phyloP scores from a whole-genome alignment of 257 asterid species.

The Lycium barbarum region DNA sequence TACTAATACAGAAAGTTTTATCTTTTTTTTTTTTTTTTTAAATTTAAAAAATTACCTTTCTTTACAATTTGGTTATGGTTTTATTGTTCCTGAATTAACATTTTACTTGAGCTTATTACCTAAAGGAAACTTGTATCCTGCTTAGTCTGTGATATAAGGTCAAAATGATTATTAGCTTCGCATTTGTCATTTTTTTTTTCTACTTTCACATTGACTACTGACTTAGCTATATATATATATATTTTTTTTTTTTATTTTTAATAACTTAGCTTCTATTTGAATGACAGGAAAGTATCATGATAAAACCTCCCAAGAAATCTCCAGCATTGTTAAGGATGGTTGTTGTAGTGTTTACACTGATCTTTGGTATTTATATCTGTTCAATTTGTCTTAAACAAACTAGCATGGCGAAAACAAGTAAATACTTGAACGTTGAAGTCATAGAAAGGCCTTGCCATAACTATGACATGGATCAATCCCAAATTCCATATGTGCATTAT shows the following conservation, averaged over 20 bases:
- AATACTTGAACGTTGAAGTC: slow-evolving; percentile 46
- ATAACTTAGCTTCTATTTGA: slow-evolving; percentile 9
- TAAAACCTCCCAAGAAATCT: slow-evolving; percentile 78
- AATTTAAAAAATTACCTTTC: neutral
- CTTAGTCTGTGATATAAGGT: slow-evolving; percentile 3
- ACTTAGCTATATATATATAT: too few relatives aligned
- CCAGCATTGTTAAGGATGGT: slow-evolving; percentile 68
- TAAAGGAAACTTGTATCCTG: neutral
- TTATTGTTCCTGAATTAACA: neutral
- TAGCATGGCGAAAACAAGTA: slow-evolving; percentile 38
- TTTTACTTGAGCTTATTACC: neutral
- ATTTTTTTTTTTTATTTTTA: too few relatives aligned
- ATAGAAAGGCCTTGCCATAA: slow-evolving; percentile 45
- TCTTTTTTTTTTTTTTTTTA: neutral
- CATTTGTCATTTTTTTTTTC: neutral
- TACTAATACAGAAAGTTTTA: neutral
- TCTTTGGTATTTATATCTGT: slow-evolving; percentile 72
- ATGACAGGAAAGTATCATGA: slow-evolving; percentile 62
- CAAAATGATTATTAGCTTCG: neutral
- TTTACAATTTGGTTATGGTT: neutral
- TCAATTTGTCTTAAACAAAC: slow-evolving; percentile 78
- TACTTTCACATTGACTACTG: slow-evolving; percentile 28
- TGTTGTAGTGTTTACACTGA: slow-evolving; percentile 71
- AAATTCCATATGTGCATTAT: slow-evolving; percentile 68
- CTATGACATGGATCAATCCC: slow-evolving; percentile 50